Base-by-base conservation (phyloP, 352 stramenopile species). In the Blastocystis sp. region DNA sequence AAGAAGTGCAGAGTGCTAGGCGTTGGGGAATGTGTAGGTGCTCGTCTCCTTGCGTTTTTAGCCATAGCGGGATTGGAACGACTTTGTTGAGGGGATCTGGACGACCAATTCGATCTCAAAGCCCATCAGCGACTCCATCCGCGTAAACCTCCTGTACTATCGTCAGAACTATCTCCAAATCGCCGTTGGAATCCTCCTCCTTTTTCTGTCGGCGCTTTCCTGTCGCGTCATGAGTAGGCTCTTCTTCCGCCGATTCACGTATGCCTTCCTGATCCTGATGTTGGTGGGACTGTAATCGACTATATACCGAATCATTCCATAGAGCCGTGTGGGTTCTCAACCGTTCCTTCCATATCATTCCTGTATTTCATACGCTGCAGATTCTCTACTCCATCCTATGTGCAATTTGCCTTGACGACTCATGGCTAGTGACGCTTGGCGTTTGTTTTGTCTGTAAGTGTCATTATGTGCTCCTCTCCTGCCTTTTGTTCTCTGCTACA, bases 131-230 rank as follows among this genome's bases (percentile, higher is more conserved):
- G 19, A 38, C 3, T 62, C 41, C 17, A n/a, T 79, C 19, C 17
- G 28, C 7, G 28, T 79, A 28, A 79, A 79, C 41, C 19, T 64
- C 7, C 28, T 79, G 19, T 79, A 64, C n/a, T 79, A 79, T 34
- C 28, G 69, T 2, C 19, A 19, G 40, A 79, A 79, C 40, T 79
- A 79, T 79, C 21, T 62, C 5, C 17, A 11, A 10, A 64, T 64
- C 28, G 62, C 10, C 19, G 14, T 79, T 1, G 21, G 43, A 11
- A n/a, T 79, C 9, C 43, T 79, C 11, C n/a, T 79, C 19, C 21
- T 53, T 14, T 79, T 64, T 41, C 56, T 79, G 69, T 79, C 21
- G 40, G 10, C 2, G 14, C 38, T 43, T 59, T 3, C 62, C 1
- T 19, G 19, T 1, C 41, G 10, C 5, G 62, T 48, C 19, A 62